Evolutionary conservation across 371 early-diverging fungal genomes (phyloP), one percentile per base, ranked within the genome.

Genomic region (Saksenaea vasiformis): DNA sequence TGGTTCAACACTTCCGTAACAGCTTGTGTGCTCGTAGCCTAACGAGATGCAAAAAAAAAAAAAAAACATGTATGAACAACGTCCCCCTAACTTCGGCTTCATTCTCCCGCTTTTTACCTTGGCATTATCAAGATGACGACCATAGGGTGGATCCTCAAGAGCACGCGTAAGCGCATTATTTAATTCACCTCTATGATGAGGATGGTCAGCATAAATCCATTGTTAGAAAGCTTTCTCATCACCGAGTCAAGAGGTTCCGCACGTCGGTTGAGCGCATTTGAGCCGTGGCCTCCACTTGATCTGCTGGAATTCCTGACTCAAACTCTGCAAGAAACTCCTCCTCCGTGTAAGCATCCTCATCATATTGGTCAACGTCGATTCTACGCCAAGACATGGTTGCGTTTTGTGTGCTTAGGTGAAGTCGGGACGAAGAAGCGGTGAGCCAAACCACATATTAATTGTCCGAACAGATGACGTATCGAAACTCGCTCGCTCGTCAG

Each of bases 101-200:
- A 28, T 41, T 10, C 24, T 14, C 17, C n/a, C 15, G n/a, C 17
- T 54, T 44, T 34, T 35, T 82, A 91, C 93, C 85, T 95, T 95
- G 60, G 90, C 85, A 41, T 80, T 60, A 13, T 88, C 87, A 43
- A 87, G 71, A 47, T 85, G 78, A 38, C 78, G 80, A 28, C 94
- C 94, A 65, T 90, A 91, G n/a, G 95, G 94, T n/a, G 95, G 93
- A 47, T 90, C 81, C 53, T 87, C 85, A 37, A 95, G 81, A n/a
- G 93, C 84, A 62, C 74, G 80, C 39, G 73, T 64, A 57, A 95
- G 76, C 15, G 95, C 94, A 39, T 76, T 86, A 14, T 77, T 72
- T 35, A 80, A 67, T 64, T 91, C 87, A 24, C 94, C 91, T 61
- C 93, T 92, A 67, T 17, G 55, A 58, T 17, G 27, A 19, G 28